Evolutionary conservation across 495 filamentous ascomycete genomes (phyloP).

Genomic region (Trichoderma gamsii): DNA sequence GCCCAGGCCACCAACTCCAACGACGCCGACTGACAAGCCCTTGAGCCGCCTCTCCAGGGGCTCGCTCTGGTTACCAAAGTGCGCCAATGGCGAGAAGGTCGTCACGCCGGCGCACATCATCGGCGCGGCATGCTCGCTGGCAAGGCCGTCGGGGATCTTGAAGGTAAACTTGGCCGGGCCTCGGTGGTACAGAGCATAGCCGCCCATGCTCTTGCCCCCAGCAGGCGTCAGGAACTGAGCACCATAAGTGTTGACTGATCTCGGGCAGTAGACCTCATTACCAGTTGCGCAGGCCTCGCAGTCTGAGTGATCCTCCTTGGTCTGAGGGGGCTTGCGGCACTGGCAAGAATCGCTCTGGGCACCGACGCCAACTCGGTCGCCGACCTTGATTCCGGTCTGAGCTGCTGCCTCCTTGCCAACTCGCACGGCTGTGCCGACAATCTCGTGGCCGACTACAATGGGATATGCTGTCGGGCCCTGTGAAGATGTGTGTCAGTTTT

Average conservation of each 20-base stretch:
- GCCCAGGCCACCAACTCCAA: constrained; percentile 65
- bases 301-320: constrained; percentile 22
- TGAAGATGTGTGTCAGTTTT: constrained; percentile 28
- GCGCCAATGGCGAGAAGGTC: constrained; percentile 68
- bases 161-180: constrained; percentile 45
- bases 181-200: constrained; percentile 51
- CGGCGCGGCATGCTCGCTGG: constrained; percentile 63
- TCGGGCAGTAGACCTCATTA: constrained; percentile 51
- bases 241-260: constrained; percentile 51
- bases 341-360: constrained; percentile 51
- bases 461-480: constrained; percentile 26
- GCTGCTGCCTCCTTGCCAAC: constrained; percentile 53
- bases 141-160: constrained; percentile 72
- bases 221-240: constrained; percentile 50
- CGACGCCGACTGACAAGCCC: constrained; percentile 75
- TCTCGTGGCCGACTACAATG: constrained; percentile 68
- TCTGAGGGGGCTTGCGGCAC: constrained; percentile 52
- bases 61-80: constrained; percentile 58
- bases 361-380: constrained; percentile 52
- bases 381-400: constrained; percentile 49
- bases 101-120: constrained; percentile 90
- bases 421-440: constrained; percentile 43
- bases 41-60: constrained; percentile 38
- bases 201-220: constrained; percentile 48
- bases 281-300: constrained; percentile 53